Conservation (phyloP, 2,329 filamentous ascomycete genomes). For the Tolypocladium endophyticum region DNA sequence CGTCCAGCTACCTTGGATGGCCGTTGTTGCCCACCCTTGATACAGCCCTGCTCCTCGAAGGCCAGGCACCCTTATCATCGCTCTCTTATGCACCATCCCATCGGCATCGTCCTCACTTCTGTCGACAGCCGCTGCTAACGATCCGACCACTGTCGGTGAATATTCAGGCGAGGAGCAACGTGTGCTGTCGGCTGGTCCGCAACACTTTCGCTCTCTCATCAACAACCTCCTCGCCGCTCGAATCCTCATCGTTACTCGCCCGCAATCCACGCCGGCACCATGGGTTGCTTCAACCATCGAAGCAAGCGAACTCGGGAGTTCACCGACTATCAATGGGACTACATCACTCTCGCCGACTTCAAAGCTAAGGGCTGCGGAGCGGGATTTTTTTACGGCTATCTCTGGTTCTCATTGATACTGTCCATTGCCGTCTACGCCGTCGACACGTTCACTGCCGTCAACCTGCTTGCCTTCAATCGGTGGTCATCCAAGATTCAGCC, state of each 20-base stretch:
- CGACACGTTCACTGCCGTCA: constrained; percentile 88
- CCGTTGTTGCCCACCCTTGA: too few species aligned
- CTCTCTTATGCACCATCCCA: not conserved
- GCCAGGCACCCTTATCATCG: not conserved
- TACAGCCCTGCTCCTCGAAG: not conserved
- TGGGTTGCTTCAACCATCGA: constrained; percentile 56
- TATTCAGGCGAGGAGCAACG: constrained; percentile 41
- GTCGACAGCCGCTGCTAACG: not conserved
- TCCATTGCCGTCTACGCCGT: constrained; percentile 79
- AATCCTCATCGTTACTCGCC: constrained; percentile 3
- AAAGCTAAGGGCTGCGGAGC: constrained; percentile 69
- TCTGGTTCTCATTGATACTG: constrained; percentile 70
- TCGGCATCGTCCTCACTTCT: not conserved
- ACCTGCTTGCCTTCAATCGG: constrained; percentile 76
- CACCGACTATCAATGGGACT: constrained; percentile 90
- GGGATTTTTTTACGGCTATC: constrained; percentile 70
- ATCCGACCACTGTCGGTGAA: constrained; percentile 27
- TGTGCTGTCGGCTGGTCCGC: constrained; percentile 32
- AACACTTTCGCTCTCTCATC: constrained; percentile 3
- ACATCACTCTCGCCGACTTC: constrained; percentile 71
- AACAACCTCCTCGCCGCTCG: not conserved
- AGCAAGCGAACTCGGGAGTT: constrained; percentile 54
- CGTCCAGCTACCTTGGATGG: not conserved
- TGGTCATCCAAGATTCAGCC: constrained; percentile 82
- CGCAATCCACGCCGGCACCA: constrained; percentile 25